Evolutionary conservation across 129 eudicot genomes (phyloP), one percentile per base, ranked within the genome.

Genomic region (Pittosporum tobira): DNA sequence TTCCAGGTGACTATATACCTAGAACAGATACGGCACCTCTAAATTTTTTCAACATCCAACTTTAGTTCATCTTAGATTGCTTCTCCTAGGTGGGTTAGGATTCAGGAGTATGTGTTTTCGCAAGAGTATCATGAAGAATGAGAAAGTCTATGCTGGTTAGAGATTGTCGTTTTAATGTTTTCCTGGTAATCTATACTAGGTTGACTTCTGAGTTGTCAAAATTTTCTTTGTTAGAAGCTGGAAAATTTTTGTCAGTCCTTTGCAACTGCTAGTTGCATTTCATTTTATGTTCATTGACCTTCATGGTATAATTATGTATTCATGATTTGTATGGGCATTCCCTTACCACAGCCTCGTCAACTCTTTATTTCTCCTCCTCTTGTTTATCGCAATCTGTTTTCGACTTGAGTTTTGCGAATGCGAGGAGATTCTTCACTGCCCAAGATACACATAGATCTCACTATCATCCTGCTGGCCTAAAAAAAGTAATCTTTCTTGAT

Each of bases 1-100:
- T 82, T 66, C 89, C 82, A 72, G 87, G 97, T 89, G 67, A 62
- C 44, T 14, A 38, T 16, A 50, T 36, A 28, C 20, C 25, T 29
- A 27, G 21, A 21, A 0, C 7, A 7, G 20, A 16, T 13, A 44
- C n/a, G n/a, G n/a, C n/a, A n/a, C n/a, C n/a, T n/a, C n/a, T n/a
- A n/a, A n/a, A n/a, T n/a, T n/a, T n/a, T n/a, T n/a, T n/a, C n/a
- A n/a, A n/a, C n/a, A n/a, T n/a, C n/a, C n/a, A n/a, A n/a, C n/a
- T n/a, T n/a, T n/a, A n/a, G n/a, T n/a, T n/a, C n/a, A n/a, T n/a
- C n/a, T n/a, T n/a, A n/a, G n/a, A n/a, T n/a, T n/a, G n/a, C n/a
- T 20, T n/a, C 10, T 53, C 19, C 22, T 16, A 6, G 59, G n/a
- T n/a, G n/a, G 28, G 59, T n/a, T 31, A 55, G 31, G 25, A 47